phyloP scores from a whole-genome alignment of 768 basidiomycete genomes.

The Infundibulicybe gibba region DNA sequence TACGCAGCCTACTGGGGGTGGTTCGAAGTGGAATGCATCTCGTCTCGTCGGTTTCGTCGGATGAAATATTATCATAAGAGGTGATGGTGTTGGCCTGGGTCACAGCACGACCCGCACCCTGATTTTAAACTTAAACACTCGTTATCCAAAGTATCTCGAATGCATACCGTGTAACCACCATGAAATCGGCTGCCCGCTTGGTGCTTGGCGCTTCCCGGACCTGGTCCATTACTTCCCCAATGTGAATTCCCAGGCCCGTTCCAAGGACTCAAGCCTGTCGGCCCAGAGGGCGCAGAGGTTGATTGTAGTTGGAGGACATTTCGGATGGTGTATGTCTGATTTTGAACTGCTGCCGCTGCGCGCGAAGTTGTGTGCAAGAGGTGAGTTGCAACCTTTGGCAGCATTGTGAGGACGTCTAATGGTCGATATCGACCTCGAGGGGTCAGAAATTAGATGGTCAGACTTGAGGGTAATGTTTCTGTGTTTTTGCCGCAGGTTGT shows the following conservation, averaged over 20 bases:
- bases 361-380: constrained; percentile 73
- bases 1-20: constrained; percentile 43
- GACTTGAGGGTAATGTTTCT: constrained; percentile 1
- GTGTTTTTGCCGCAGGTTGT: background rate
- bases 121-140: background rate
- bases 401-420: constrained; percentile 39
- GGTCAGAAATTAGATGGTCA: constrained; percentile 1
- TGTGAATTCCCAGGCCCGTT: constrained; percentile 45
- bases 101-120: constrained; percentile 70
- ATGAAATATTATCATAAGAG: constrained; percentile 47
- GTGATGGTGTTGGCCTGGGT: constrained; percentile 68
- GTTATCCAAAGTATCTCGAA: too few relatives aligned
- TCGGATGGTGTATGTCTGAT: constrained; percentile 65
- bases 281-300: constrained; percentile 39
- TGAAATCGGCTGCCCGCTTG: constrained; percentile 72
- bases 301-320: constrained; percentile 74
- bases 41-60: constrained; percentile 59
- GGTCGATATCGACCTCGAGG: background rate
- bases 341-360: constrained; percentile 73
- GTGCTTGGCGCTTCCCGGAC: constrained; percentile 72
- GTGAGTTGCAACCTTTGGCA: constrained; percentile 81
- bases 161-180: constrained; percentile 54
- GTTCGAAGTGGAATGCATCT: constrained; percentile 20
- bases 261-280: constrained; percentile 34
- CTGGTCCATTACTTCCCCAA: constrained; percentile 50